A percentile compares a stretch with the other conserved stretches of the same genome.
phyloP scores from a whole-genome alignment of 768 basidiomycete species.

The Cystofilobasidium macerans region DNA sequence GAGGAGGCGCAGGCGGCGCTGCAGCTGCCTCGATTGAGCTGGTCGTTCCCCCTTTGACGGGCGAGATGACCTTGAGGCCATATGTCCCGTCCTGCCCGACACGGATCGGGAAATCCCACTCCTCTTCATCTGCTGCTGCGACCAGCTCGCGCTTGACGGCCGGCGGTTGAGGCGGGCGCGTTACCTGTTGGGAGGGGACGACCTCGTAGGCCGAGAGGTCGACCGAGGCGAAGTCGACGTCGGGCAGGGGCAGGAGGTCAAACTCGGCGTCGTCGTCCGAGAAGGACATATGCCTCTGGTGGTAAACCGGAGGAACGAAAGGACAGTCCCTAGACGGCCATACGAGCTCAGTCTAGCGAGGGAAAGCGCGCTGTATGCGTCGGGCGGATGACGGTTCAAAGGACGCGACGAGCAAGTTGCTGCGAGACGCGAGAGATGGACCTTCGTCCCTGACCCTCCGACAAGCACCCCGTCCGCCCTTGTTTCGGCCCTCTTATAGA shows the following conservation, averaged over 20 bases:
- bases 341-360: not conserved
- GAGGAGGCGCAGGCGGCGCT: not conserved
- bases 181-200: not conserved
- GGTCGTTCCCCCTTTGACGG: not conserved
- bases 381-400: too few species aligned
- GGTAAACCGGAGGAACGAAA: not conserved
- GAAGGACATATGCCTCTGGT: not conserved
- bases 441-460: too few species aligned
- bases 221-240: not conserved
- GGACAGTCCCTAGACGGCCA: not conserved
- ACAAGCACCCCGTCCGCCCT: too few species aligned
- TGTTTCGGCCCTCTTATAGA: too few species aligned
- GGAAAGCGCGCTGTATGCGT: too few species aligned
- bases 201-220: slow-evolving; percentile 1
- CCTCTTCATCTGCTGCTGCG: not conserved
- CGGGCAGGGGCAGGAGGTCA: not conserved
- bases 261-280: not conserved
- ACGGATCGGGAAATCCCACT: not conserved
- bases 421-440: too few species aligned
- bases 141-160: not conserved
- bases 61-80: not conserved
- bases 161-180: not conserved
- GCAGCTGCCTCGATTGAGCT: not conserved
- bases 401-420: too few species aligned
- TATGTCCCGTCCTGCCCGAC: not conserved